Evolutionary conservation across 306 rosid genomes (phyloP).

Genomic region (Comarum palustre): DNA sequence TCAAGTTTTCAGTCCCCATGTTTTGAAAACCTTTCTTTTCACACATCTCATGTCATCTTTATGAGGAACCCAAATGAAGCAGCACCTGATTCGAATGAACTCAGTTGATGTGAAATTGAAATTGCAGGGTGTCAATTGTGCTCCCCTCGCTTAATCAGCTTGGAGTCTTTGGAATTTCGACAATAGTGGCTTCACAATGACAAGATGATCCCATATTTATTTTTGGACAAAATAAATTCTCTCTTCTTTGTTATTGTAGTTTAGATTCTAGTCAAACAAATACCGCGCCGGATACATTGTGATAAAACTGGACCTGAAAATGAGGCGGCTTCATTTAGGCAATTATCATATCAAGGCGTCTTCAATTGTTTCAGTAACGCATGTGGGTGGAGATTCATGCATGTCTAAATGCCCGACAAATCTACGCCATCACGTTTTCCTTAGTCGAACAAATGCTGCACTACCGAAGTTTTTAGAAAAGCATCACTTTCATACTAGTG

Average conservation of each 20-base stretch:
- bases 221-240: background rate
- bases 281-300: background rate
- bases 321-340: background rate
- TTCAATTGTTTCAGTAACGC: background rate
- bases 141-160: background rate
- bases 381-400: background rate
- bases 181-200: background rate
- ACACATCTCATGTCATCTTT: background rate
- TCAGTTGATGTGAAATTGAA: background rate
- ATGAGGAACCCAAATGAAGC: background rate
- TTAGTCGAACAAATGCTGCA: background rate
- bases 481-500: background rate
- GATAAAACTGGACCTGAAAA: background rate
- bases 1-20: constrained; percentile 4
- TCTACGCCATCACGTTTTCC: background rate
- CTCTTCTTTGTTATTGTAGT: background rate
- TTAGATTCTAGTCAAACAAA: background rate
- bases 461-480: background rate
- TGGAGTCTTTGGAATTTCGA: background rate
- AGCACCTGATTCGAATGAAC: background rate
- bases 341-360: background rate
- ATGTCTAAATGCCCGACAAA: background rate
- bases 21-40: background rate
- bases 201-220: background rate
- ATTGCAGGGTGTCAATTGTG: background rate